Conservation (phyloP, 805 yeast genomes). For the Candida nonsorbophila region DNA sequence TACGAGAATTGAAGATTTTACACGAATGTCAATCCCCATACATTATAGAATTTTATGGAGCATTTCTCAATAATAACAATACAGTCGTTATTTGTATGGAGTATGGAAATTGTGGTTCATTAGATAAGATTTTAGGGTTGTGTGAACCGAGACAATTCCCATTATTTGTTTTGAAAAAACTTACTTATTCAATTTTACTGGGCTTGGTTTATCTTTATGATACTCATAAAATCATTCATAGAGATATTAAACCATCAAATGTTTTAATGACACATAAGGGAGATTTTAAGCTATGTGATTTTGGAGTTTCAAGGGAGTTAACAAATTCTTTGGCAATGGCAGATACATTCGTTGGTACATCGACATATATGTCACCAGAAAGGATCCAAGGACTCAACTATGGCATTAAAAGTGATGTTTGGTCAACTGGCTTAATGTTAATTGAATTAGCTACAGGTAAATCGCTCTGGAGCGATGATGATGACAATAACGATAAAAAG, state of each 20-base stretch:
- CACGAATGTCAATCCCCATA: constrained; percentile 83
- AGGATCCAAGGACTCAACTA: constrained; percentile 92
- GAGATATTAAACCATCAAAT: constrained; percentile 95
- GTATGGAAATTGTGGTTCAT: constrained; percentile 90
- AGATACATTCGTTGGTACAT: constrained; percentile 96
- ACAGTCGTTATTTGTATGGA: constrained; percentile 93
- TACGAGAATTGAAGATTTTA: constrained; percentile 83
- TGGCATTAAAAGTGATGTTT: constrained; percentile 92
- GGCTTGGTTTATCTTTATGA: constrained; percentile 82
- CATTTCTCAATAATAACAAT: constrained; percentile 57
- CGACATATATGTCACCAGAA: constrained; percentile 96
- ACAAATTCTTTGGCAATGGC: constrained; percentile 82
- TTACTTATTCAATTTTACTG: constrained; percentile 68
- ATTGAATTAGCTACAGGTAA: constrained; percentile 84
- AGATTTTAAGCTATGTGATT: constrained; percentile 87
- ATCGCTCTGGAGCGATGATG: constrained; percentile 65
- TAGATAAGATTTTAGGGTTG: constrained; percentile 72
- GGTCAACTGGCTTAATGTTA: constrained; percentile 92
- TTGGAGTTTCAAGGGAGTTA: constrained; percentile 91
- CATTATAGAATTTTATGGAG: constrained; percentile 89
- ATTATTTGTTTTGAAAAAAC: constrained; percentile 63
- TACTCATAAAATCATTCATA: constrained; percentile 82
- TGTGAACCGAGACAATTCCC: constrained; percentile 33
- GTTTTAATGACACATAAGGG: constrained; percentile 85
- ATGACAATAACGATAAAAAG: constrained; percentile 9